These are phyloP conservation scores for Phytophthora pisi DNA, from an alignment of 352 stramenopile genomes.

Conservation along the genomic window DNA sequence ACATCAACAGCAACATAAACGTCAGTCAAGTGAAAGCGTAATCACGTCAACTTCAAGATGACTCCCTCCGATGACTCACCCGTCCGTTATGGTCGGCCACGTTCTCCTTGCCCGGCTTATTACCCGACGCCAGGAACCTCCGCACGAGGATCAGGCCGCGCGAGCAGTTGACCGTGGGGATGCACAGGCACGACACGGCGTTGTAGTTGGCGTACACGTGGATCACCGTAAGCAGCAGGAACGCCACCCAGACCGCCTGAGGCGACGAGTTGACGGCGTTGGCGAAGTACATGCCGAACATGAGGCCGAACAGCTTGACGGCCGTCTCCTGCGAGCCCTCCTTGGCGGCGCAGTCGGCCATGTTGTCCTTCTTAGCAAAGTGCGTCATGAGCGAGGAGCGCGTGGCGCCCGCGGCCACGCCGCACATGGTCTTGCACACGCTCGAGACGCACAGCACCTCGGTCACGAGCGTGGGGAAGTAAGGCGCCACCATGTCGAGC, in stretches of 20 bases:
- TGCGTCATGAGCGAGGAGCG: slow-evolving; percentile 93
- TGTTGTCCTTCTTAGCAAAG: slow-evolving; percentile 87
- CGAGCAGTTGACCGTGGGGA: slow-evolving; percentile 89
- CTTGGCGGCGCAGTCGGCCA: slow-evolving; percentile 94
- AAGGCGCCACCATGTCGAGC: slow-evolving; percentile 83
- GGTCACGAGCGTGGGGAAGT: slow-evolving; percentile 72
- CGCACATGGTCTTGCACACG: slow-evolving; percentile 95
- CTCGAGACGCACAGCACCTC: slow-evolving; percentile 86
- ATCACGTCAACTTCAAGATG: slow-evolving; percentile 25
- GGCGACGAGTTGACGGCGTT: slow-evolving; percentile 72
- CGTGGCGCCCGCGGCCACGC: slow-evolving; percentile 93
- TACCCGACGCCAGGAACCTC: slow-evolving; percentile 40
- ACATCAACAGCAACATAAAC: background rate
- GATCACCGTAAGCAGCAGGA: slow-evolving; percentile 91
- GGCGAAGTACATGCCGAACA: slow-evolving; percentile 88
- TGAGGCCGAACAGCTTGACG: slow-evolving; percentile 93
- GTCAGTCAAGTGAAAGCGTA: slow-evolving; percentile 6
- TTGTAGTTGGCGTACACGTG: slow-evolving; percentile 96
- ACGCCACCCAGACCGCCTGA: slow-evolving; percentile 88
- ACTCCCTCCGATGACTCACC: slow-evolving; percentile 19
- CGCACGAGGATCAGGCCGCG: slow-evolving; percentile 64
- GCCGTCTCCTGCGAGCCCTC: slow-evolving; percentile 96
- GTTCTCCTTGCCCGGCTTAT: slow-evolving; percentile 34
- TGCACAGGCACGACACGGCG: slow-evolving; percentile 85
- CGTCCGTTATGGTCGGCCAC: slow-evolving; percentile 31